Evolutionary conservation across 345 rosid genomes (phyloP).

Genomic region (Hibiscus trionum): DNA sequence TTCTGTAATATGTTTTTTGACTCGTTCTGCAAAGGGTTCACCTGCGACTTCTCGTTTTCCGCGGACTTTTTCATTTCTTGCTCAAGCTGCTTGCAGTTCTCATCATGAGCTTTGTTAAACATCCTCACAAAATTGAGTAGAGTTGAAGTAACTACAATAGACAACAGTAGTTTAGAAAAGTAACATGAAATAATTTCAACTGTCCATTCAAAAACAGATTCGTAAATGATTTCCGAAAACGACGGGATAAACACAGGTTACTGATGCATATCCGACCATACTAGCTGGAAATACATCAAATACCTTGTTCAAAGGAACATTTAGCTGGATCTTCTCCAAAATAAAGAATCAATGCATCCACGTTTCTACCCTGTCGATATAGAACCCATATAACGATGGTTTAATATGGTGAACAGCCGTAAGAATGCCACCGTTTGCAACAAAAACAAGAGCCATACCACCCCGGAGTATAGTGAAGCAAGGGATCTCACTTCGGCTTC

Average conservation of each 20-base stretch:
- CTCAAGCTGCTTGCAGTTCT: constrained; percentile 73
- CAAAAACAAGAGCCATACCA: constrained; percentile 40
- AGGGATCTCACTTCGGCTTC: constrained; percentile 81
- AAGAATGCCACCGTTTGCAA: not conserved
- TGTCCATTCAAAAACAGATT: not conserved
- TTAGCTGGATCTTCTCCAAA: constrained; percentile 97
- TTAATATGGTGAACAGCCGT: not conserved
- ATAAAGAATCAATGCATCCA: constrained; percentile 81
- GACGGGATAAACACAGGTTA: not conserved
- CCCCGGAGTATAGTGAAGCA: constrained; percentile 74
- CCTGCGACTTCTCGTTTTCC: constrained; percentile 37
- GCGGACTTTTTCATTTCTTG: constrained; percentile 58
- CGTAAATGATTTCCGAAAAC: not conserved
- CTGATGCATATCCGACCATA: not conserved
- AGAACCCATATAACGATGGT: not conserved
- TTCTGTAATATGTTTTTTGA: constrained; percentile 16
- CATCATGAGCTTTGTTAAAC: constrained; percentile 73
- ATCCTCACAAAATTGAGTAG: constrained; percentile 69
- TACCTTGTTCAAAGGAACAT: constrained; percentile 91
- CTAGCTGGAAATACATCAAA: not conserved
- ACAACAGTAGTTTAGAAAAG: constrained; percentile 15
- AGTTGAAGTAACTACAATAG: constrained; percentile 49
- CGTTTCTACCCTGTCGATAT: constrained; percentile 65
- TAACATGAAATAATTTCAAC: not conserved
- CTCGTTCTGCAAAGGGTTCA: constrained; percentile 31